Conservation (phyloP, 257 asterid genomes). For the Solanum clarkiae region DNA sequence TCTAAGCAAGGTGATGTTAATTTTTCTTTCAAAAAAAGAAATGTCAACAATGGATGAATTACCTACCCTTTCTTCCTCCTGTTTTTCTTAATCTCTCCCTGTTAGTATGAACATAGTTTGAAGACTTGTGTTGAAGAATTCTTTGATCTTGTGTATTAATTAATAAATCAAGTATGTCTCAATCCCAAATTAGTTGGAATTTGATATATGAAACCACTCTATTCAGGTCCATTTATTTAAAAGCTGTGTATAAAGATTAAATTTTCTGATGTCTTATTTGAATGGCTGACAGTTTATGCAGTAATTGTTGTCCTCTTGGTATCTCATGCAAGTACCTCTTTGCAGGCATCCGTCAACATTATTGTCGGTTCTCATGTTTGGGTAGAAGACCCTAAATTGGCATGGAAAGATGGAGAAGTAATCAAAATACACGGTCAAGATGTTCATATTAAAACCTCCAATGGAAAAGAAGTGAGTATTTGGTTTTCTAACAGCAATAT, state of each 20-base stretch:
- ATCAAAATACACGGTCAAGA: conserved; percentile 64
- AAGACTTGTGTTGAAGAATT: not conserved
- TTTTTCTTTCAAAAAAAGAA: not conserved
- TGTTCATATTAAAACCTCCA: conserved; percentile 71
- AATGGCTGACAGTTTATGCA: not conserved
- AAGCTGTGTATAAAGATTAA: not conserved
- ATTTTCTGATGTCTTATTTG: not conserved
- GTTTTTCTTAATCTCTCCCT: not conserved
- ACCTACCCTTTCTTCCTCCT: not conserved
- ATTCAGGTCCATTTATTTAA: not conserved
- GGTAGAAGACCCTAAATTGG: conserved; percentile 89
- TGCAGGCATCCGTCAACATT: conserved; percentile 89
- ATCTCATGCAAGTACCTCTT: conserved; percentile 6
- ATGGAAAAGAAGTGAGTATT: conserved; percentile 64
- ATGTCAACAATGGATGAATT: not conserved
- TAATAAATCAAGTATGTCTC: not conserved
- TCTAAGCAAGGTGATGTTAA: not conserved
- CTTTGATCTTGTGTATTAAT: not conserved
- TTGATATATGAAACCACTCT: not conserved
- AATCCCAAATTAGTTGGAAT: not conserved
- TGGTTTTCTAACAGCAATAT: not conserved
- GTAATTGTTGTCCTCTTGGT: conserved; percentile 1
- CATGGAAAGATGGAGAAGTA: conserved; percentile 96
- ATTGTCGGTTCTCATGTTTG: conserved; percentile 92
- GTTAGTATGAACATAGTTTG: not conserved